These are phyloP conservation scores for Lactarius hengduanensis DNA, from an alignment of 768 basidiomycete species.

Conservation along the genomic window DNA sequence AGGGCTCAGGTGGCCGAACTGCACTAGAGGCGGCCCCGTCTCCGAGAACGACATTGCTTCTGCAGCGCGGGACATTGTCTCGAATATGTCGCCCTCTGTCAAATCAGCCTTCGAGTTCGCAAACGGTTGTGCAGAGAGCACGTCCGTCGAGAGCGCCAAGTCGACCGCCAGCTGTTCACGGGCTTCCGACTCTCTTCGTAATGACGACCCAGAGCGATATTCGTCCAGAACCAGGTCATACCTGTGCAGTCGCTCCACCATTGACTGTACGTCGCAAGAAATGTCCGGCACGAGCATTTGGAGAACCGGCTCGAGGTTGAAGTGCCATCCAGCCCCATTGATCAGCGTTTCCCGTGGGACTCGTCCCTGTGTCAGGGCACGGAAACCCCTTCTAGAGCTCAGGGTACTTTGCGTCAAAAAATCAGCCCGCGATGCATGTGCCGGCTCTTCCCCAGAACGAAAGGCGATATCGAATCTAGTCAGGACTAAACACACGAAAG, in stretches of 20 bases:
- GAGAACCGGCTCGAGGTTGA: constrained; percentile 48
- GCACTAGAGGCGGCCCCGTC: constrained; percentile 50
- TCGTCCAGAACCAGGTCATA: constrained; percentile 45
- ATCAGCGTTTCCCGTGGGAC: constrained; percentile 42
- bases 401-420: constrained; percentile 58
- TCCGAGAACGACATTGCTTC: constrained; percentile 49
- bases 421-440: constrained; percentile 46
- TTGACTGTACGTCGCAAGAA: constrained; percentile 37
- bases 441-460: constrained; percentile 50
- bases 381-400: constrained; percentile 52
- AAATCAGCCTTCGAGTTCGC: constrained; percentile 27
- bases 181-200: constrained; percentile 52
- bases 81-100: constrained; percentile 40
- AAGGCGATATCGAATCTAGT: constrained; percentile 65
- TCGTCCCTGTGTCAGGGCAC: constrained; percentile 49
- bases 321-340: constrained; percentile 52
- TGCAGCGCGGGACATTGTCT: constrained; percentile 57
- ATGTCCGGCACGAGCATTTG: constrained; percentile 42
- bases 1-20: constrained; percentile 64
- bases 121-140: constrained; percentile 53
- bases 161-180: constrained; percentile 64
- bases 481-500: constrained; percentile 2
- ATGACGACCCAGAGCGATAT: constrained; percentile 42
- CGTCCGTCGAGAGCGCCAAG: constrained; percentile 54
- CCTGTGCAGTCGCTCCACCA: constrained; percentile 41